Conservation (phyloP, 2,329 filamentous ascomycete genomes). For the Sporothrix luriei region DNA sequence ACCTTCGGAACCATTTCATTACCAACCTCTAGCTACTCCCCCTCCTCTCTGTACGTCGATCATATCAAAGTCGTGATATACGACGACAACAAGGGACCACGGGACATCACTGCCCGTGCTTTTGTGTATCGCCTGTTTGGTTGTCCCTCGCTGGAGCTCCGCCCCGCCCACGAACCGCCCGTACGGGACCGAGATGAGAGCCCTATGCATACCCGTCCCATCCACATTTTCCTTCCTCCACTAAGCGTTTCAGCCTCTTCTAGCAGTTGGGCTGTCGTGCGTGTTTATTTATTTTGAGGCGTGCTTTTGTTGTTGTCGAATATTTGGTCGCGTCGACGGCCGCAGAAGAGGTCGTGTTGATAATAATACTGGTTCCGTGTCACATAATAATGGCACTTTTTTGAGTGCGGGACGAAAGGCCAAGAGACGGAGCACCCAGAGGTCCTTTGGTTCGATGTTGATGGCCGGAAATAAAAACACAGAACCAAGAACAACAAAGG, state of each 20-base stretch:
- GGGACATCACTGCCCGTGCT: constrained; percentile 13
- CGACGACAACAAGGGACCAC: not conserved
- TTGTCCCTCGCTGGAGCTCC: not conserved
- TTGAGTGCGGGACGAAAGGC: not conserved
- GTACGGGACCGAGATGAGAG: constrained; percentile 12
- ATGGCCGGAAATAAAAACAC: not conserved
- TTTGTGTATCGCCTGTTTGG: not conserved
- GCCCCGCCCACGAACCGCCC: constrained; percentile 10
- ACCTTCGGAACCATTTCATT: not conserved
- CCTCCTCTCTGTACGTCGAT: not conserved
- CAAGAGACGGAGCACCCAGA: not conserved
- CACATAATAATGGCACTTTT: too few species aligned
- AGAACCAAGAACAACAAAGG: not conserved
- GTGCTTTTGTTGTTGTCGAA: not conserved
- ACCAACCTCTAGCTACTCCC: not conserved
- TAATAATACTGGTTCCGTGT: not conserved
- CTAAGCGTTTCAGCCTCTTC: constrained; percentile 15
- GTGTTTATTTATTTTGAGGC: not conserved
- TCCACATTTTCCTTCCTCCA: not conserved
- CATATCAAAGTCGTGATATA: not conserved
- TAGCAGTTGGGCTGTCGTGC: too few species aligned
- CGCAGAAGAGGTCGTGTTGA: not conserved
- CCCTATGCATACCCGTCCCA: not conserved
- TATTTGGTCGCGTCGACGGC: not conserved
- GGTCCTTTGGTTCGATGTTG: constrained; percentile 13